phyloP scores from a whole-genome alignment of 179 eudicot species.

The Silene vulgaris region DNA sequence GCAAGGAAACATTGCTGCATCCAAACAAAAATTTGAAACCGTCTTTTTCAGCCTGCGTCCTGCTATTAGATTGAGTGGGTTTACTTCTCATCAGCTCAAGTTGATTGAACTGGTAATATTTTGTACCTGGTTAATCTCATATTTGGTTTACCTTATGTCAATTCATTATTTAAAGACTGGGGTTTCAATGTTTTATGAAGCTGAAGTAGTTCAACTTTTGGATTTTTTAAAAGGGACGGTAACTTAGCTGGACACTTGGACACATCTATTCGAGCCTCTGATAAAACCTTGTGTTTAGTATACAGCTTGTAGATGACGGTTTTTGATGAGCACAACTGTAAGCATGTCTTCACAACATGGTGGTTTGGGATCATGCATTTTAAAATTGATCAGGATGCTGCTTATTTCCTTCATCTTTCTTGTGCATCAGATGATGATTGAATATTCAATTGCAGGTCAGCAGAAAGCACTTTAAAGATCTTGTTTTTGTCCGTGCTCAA shows the following conservation, averaged over 20 bases:
- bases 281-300: background rate
- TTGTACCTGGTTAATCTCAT: constrained; percentile 1
- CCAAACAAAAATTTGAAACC: constrained; percentile 50
- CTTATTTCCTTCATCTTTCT: background rate
- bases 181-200: constrained; percentile 6
- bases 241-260: constrained; percentile 4
- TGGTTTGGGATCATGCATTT: constrained; percentile 4
- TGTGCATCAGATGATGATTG: constrained; percentile 18
- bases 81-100: constrained; percentile 77
- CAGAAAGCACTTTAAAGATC: constrained; percentile 63
- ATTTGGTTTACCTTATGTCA: constrained; percentile 8
- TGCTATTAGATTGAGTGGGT: constrained; percentile 64
- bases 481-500: constrained; percentile 57
- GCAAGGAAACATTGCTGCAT: constrained; percentile 34
- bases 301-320: background rate
- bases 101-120: constrained; percentile 82
- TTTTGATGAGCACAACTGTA: background rate
- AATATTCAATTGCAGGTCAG: constrained; percentile 48
- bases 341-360: background rate
- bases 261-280: background rate
- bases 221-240: background rate
- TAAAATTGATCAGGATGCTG: constrained; percentile 1
- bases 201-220: background rate
- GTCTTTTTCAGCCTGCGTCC: constrained; percentile 78
- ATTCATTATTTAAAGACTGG: constrained; percentile 2